Evolutionary conservation across 2,329 filamentous ascomycete species (phyloP).

Genomic region (Claviceps humidiphila): DNA sequence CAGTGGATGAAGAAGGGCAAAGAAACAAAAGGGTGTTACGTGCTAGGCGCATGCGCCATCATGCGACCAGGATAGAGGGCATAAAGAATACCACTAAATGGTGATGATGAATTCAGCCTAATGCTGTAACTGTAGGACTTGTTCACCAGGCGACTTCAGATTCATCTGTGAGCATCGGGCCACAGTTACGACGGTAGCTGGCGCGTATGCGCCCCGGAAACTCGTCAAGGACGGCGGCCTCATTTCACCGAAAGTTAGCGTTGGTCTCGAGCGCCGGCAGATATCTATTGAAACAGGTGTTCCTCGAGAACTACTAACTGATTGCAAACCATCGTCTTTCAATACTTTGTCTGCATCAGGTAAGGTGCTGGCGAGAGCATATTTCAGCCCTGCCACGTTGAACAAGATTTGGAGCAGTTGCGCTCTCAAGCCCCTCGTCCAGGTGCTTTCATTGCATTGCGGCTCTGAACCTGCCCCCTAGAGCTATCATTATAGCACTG

Average conservation of each 20-base stretch:
- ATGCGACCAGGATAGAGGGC: neutral
- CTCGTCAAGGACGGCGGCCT: neutral
- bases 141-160: neutral
- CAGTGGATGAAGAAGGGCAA: neutral
- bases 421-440: neutral
- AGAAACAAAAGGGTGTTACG: neutral
- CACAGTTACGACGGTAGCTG: neutral
- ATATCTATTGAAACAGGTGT: neutral
- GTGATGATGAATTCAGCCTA: neutral
- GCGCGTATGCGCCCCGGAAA: neutral
- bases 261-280: neutral
- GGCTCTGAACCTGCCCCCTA: neutral
- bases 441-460: neutral
- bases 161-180: neutral
- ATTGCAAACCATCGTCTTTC: neutral
- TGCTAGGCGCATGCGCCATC: neutral
- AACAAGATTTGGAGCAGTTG: neutral
- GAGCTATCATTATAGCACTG: neutral
- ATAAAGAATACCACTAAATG: neutral
- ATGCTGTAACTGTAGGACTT: neutral
- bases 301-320: neutral
- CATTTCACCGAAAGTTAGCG: neutral
- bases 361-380: neutral
- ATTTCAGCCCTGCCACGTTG: neutral
- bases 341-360: neutral